Percentiles rank a stretch among this genome's conserved stretches.
Evolutionary conservation across 176 grass and related monocot species (phyloP).

Genomic region (Carex scoparia): DNA sequence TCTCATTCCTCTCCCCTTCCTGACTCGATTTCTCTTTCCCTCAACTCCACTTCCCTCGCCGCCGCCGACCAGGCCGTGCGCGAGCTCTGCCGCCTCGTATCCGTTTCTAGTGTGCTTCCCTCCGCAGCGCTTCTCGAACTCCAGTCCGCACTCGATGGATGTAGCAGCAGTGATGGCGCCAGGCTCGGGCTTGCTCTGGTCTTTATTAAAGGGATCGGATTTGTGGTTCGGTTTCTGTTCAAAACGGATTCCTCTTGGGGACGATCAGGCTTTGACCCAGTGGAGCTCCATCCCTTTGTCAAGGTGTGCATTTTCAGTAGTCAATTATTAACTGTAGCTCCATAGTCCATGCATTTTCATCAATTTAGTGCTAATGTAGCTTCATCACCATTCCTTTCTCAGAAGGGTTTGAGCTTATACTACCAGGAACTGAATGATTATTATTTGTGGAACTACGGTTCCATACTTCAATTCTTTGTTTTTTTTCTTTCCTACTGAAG

Average conservation of each 20-base stretch:
- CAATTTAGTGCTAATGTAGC: neutral
- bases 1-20: conserved; percentile 1
- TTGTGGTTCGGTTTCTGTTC: conserved; percentile 19
- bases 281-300: conserved; percentile 20
- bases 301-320: neutral
- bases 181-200: neutral
- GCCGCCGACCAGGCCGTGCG: conserved; percentile 15
- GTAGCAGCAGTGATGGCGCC: neutral
- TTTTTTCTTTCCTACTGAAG: neutral
- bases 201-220: conserved; percentile 13
- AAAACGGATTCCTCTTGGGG: neutral
- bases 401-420: neutral
- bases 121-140: neutral
- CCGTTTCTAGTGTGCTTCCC: neutral
- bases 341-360: neutral
- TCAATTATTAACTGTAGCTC: neutral
- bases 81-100: conserved; percentile 21
- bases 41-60: neutral
- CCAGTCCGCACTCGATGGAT: conserved; percentile 25
- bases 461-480: neutral
- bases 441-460: neutral
- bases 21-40: conserved; percentile 14
- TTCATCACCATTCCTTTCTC: neutral
- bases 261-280: conserved; percentile 9
- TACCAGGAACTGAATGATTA: neutral